Evolutionary conservation across 345 rosid species (phyloP).

Genomic region (Geranium rotundifolium): DNA sequence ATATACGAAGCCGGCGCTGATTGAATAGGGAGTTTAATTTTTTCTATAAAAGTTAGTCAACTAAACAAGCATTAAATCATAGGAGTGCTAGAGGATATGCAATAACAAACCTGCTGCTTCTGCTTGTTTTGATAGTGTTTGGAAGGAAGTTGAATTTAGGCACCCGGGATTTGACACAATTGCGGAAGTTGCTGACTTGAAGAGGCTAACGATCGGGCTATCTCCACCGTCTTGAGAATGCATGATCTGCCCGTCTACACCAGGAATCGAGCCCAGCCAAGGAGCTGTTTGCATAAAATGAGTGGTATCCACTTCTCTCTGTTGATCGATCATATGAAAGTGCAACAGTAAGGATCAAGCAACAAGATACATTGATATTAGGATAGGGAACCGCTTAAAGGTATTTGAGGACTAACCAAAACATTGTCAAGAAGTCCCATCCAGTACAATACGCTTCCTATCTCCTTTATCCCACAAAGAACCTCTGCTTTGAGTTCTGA

Average conservation of each 20-base stretch:
- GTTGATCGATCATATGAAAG: constrained; percentile 15
- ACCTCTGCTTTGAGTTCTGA: constrained; percentile 86
- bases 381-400: not conserved
- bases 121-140: constrained; percentile 94
- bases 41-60: too few relatives aligned
- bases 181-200: constrained; percentile 72
- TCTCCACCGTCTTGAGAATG: constrained; percentile 75
- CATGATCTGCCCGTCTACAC: constrained; percentile 75
- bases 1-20: too few relatives aligned
- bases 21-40: too few relatives aligned
- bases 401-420: constrained; percentile 50
- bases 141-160: constrained; percentile 68
- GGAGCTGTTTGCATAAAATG: constrained; percentile 94
- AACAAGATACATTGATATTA: constrained; percentile 4
- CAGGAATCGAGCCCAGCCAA: constrained; percentile 84
- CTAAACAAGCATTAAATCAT: not conserved
- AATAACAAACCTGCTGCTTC: constrained; percentile 81
- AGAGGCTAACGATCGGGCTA: constrained; percentile 80
- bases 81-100: constrained; percentile 1
- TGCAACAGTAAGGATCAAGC: constrained; percentile 13
- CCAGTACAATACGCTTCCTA: constrained; percentile 86
- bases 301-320: constrained; percentile 82
- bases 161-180: constrained; percentile 67
- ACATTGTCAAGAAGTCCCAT: constrained; percentile 93
- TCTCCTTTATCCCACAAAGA: constrained; percentile 82